Conservation (phyloP, 116 monocot species). For the Cymodocea nodosa region DNA sequence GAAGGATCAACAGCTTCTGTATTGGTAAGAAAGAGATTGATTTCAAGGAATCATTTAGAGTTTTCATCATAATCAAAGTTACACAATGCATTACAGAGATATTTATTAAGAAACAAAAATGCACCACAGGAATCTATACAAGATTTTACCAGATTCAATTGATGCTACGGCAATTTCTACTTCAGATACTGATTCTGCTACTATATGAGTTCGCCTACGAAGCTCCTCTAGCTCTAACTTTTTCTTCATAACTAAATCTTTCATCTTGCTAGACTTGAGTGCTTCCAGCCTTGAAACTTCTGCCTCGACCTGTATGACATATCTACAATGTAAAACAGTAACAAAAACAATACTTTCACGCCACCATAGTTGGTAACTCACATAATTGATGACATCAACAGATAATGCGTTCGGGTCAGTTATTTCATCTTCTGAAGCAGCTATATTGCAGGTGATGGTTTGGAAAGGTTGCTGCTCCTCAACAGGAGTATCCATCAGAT, state of each 20-base stretch:
- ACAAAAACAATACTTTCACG: neutral
- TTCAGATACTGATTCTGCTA: constrained; percentile 32
- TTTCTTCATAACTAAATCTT: constrained; percentile 80
- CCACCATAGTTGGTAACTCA: constrained; percentile 15
- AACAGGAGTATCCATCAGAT: constrained; percentile 89
- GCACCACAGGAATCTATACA: neutral
- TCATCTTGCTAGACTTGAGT: constrained; percentile 82
- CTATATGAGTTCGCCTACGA: constrained; percentile 44
- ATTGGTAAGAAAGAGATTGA: neutral
- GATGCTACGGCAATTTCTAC: constrained; percentile 54
- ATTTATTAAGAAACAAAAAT: neutral
- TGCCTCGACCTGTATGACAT: constrained; percentile 46
- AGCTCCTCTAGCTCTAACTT: constrained; percentile 72
- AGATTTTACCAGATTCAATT: constrained; percentile 52
- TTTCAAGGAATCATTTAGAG: neutral
- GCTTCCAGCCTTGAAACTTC: constrained; percentile 82
- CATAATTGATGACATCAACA: constrained; percentile 47
- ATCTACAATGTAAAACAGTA: neutral
- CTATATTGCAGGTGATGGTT: constrained; percentile 73
- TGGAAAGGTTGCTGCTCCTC: constrained; percentile 86
- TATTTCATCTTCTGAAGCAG: constrained; percentile 86
- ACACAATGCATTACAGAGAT: no score
- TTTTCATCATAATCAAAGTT: no score
- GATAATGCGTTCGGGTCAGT: constrained; percentile 62
- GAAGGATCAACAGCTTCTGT: constrained; percentile 70